Evolutionary conservation across 1,139 yeast species (phyloP).

Genomic region (Hemisphaericaspora lyxosophila): DNA sequence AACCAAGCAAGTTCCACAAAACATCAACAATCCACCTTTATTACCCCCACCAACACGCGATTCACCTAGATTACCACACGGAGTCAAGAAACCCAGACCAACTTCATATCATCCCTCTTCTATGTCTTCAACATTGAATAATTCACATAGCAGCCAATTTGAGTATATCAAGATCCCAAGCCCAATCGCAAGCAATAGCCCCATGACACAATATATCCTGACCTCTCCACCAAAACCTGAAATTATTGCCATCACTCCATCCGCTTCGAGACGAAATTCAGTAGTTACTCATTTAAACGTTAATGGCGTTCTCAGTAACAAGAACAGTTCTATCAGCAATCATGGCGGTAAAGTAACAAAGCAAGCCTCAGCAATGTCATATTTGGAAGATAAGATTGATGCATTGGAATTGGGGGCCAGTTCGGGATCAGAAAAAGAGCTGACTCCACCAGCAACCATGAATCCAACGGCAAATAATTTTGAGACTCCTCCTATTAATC

Average conservation of each 20-base stretch:
- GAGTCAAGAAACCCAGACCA: slow-evolving; percentile 67
- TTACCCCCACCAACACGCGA: slow-evolving; percentile 17
- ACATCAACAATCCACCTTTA: slow-evolving; percentile 7
- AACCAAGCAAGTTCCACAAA: slow-evolving; percentile 16
- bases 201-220: slow-evolving; percentile 38
- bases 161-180: slow-evolving; percentile 37
- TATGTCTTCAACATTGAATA: slow-evolving; percentile 37
- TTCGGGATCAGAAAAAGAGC: slow-evolving; percentile 8
- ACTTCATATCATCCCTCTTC: slow-evolving; percentile 74
- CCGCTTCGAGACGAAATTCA: slow-evolving; percentile 37
- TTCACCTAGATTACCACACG: slow-evolving; percentile 38
- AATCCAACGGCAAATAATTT: background rate
- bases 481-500: slow-evolving; percentile 32
- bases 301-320: slow-evolving; percentile 46
- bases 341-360: slow-evolving; percentile 22
- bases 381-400: slow-evolving; percentile 49
- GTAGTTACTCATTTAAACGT: slow-evolving; percentile 49
- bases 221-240: slow-evolving; percentile 35
- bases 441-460: background rate
- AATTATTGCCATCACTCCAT: slow-evolving; percentile 5
- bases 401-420: slow-evolving; percentile 35
- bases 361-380: slow-evolving; percentile 45
- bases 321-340: slow-evolving; percentile 19
- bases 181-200: slow-evolving; percentile 28
- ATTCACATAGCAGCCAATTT: slow-evolving; percentile 21